Evolutionary conservation across 2,329 filamentous ascomycete species (phyloP), one percentile per base, ranked within the genome.

Genomic region (Fusarium euwallaceae): DNA sequence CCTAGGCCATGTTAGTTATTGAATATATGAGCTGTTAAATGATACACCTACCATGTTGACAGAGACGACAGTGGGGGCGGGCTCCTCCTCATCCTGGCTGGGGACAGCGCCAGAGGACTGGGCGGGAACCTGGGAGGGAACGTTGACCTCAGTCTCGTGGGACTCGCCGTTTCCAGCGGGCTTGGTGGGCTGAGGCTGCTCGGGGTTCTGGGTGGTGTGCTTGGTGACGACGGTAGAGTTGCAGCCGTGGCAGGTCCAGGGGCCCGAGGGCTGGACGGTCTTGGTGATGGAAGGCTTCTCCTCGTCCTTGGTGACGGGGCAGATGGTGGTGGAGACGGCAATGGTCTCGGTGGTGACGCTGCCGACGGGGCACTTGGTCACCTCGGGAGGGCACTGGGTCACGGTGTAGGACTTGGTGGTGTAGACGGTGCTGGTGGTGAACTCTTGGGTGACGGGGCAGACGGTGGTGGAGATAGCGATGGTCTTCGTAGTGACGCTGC

Each of bases 361-460:
- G 55, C 79, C 79, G 51, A 78, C 48, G 24, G 48, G 48, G 48
- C 48, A 53, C 48, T 53, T 53, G 48, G 48, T 29, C 9, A 53
- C 48, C 24, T 53, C 24, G 17, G 48, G 48, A 29, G 48, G 48
- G 48, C 48, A 53, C 48, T 53, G 17, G 10, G 77, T 78, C 59
- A 82, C 71, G 63, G 80, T 81, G 70, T 76, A 79, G 34, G 71
- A 76, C 66, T 67, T 67, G 53, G 77, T 80, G 29, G 69, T 71
- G 70, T 58, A 79, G 71, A 80, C 68, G 79, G 79, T 80, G n/a
- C 77, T 78, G n/a, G 77, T 80, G n/a, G 78, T 79, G 72, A 69
- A 48, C 45, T 56, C 34, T 22, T 64, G 34, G 22, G 32, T 41
- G 22, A 53, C 45, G 45, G 61, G 45, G 61, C 43, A 36, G 22